phyloP scores from a whole-genome alignment of 192 early-diverging fungal species.

The Glomus cerebriforme region DNA sequence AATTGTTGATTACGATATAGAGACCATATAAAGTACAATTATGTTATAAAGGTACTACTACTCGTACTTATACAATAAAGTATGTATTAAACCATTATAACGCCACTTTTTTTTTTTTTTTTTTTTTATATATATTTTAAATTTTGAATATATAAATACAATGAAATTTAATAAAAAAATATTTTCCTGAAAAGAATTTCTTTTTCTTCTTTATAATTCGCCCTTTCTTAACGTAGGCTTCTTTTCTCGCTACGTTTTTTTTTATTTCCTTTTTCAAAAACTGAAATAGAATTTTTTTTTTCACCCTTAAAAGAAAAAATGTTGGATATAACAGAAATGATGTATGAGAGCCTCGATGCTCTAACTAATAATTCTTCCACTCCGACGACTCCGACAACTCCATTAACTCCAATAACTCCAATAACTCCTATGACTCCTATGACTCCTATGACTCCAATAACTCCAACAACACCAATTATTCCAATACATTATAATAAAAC shows the following conservation, averaged over 20 bases:
- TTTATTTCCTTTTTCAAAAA: background rate
- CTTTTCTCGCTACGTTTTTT: background rate
- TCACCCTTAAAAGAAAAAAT: background rate
- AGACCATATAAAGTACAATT: background rate
- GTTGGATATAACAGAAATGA: constrained; percentile 8
- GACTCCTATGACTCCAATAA: background rate
- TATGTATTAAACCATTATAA: background rate
- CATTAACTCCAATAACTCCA: background rate
- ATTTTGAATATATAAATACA: background rate
- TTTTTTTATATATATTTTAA: too few species aligned
- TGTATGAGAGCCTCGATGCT: constrained; percentile 5
- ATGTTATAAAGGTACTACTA: background rate
- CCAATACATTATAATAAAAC: background rate
- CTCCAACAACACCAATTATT: background rate
- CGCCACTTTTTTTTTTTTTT: background rate
- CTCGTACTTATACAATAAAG: background rate
- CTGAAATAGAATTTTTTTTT: background rate
- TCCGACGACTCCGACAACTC: background rate
- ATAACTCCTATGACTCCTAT: background rate
- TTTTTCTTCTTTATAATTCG: background rate
- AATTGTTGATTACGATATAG: background rate
- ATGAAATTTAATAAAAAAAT: background rate
- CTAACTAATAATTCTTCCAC: background rate
- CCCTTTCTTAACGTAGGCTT: background rate
- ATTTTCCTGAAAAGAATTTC: background rate